Percentiles rank a stretch among this genome's conserved stretches.
Conservation (phyloP, 2,329 filamentous ascomycete genomes). For the Diplodia mutila region DNA sequence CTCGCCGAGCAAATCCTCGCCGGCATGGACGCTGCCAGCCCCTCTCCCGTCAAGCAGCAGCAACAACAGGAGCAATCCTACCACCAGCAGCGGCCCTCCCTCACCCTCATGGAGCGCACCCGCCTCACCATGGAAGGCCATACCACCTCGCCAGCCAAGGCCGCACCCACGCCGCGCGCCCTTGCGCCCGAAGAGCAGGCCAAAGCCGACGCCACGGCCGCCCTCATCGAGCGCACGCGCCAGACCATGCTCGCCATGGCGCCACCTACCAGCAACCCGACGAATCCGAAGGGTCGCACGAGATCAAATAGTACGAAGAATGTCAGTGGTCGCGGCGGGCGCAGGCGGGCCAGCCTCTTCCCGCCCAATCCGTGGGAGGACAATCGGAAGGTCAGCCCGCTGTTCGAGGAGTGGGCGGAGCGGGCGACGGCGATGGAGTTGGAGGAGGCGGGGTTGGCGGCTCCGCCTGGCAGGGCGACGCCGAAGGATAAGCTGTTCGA, state of each 20-base stretch:
- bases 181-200: slow-evolving; percentile 35
- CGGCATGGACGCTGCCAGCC: slow-evolving; percentile 44
- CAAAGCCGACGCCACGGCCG: slow-evolving; percentile 40
- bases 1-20: slow-evolving; percentile 47
- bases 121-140: slow-evolving; percentile 49
- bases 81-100: no score
- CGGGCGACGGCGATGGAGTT: background rate
- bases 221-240: slow-evolving; percentile 73
- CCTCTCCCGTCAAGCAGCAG: slow-evolving; percentile 45
- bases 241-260: slow-evolving; percentile 74
- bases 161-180: background rate
- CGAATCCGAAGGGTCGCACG: slow-evolving; percentile 22
- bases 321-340: slow-evolving; percentile 32
- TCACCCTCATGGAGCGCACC: slow-evolving; percentile 51
- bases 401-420: slow-evolving; percentile 29
- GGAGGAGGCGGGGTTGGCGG: background rate
- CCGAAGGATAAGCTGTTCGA: slow-evolving; percentile 28
- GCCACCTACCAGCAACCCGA: background rate
- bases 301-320: background rate
- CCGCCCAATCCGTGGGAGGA: slow-evolving; percentile 59
- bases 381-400: slow-evolving; percentile 45
- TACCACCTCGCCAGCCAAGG: slow-evolving; percentile 30
- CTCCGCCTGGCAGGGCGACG: slow-evolving; percentile 3
- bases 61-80: slow-evolving; percentile 34
- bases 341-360: slow-evolving; percentile 36